phyloP scores from a whole-genome alignment of 2,329 filamentous ascomycete genomes.

The Trichoderma sp. region DNA sequence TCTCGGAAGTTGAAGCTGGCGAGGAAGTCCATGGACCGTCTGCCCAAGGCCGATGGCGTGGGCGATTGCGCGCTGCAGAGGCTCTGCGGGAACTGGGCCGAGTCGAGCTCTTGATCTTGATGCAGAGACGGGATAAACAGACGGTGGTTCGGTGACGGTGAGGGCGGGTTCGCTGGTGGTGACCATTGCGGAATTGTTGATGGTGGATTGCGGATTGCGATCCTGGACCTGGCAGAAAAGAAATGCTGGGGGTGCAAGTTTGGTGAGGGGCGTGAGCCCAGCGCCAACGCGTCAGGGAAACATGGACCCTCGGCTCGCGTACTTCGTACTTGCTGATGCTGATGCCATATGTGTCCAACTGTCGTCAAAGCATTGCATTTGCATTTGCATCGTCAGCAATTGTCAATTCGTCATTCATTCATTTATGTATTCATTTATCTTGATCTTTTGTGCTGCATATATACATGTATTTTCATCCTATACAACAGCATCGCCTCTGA shows the following conservation, averaged over 20 bases:
- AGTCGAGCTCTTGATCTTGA: conserved; percentile 25
- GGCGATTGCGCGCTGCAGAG: conserved; percentile 22
- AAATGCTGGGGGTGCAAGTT: background rate
- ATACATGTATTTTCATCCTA: background rate
- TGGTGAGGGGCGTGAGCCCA: conserved; percentile 16
- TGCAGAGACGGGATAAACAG: conserved; percentile 15
- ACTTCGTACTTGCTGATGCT: background rate
- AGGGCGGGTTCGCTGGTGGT: conserved; percentile 3
- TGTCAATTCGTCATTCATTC: background rate
- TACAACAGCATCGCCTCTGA: background rate
- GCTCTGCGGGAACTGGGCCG: conserved; percentile 21
- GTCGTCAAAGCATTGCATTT: background rate
- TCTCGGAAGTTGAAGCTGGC: conserved; percentile 35
- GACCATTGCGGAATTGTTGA: conserved; percentile 2
- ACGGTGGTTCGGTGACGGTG: background rate
- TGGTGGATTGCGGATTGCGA: background rate
- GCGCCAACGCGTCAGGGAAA: conserved; percentile 2
- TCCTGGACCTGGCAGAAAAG: background rate
- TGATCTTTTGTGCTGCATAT: background rate
- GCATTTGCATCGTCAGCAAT: background rate
- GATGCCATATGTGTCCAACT: background rate
- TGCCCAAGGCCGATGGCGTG: background rate
- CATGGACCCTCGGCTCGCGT: background rate
- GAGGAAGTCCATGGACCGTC: conserved; percentile 38
- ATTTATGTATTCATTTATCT: background rate